Evolutionary conservation across 805 yeast species (phyloP).

Genomic region (Yamadazyma paraphyllophila): DNA sequence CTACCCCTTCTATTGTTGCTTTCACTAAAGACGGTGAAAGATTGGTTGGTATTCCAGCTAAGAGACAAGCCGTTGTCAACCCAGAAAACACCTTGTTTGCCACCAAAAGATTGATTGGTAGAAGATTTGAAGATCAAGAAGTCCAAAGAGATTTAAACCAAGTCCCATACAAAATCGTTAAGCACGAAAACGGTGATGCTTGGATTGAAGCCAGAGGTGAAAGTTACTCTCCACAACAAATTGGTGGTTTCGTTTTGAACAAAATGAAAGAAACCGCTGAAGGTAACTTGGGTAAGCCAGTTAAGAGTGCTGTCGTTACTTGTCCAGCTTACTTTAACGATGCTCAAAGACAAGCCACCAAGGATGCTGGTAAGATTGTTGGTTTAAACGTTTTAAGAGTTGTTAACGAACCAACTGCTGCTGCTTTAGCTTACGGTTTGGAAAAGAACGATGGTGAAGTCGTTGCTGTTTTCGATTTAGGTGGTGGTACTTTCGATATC

Average conservation of each 20-base stretch:
- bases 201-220: constrained; percentile 92
- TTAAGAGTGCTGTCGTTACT: constrained; percentile 86
- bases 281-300: constrained; percentile 82
- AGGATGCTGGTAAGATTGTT: constrained; percentile 97
- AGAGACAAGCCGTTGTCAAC: constrained; percentile 93
- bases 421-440: constrained; percentile 93
- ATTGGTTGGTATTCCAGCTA: constrained; percentile 91
- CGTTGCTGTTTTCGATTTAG: constrained; percentile 95
- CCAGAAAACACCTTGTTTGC: constrained; percentile 93
- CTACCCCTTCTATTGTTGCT: constrained; percentile 94
- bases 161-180: constrained; percentile 88
- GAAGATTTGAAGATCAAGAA: constrained; percentile 85
- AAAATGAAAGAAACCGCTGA: constrained; percentile 99
- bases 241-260: constrained; percentile 89
- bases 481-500: constrained; percentile 99
- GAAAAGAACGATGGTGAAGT: constrained; percentile 77
- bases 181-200: constrained; percentile 92
- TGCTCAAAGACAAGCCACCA: constrained; percentile 91
- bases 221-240: constrained; percentile 90
- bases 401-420: constrained; percentile 89
- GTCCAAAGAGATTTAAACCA: constrained; percentile 85
- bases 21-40: constrained; percentile 90
- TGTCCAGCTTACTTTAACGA: constrained; percentile 91
- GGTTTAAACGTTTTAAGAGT: constrained; percentile 89
- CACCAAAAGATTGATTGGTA: constrained; percentile 91